Evolutionary conservation across 164 flowering plant genomes (phyloP).

Genomic region (Magnolia officinalis): DNA sequence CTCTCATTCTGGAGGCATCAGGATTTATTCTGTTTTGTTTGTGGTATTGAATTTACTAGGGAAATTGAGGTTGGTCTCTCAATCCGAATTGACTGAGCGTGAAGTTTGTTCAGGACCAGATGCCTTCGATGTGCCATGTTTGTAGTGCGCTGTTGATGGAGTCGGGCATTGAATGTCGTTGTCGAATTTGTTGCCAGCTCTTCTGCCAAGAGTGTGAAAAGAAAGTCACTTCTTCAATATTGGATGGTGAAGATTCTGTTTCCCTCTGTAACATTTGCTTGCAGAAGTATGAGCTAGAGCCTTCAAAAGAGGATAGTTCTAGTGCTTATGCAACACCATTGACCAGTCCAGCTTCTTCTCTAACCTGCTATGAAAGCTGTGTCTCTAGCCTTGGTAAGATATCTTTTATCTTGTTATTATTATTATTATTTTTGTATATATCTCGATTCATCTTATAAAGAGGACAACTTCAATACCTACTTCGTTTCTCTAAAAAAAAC

Average conservation of each 20-base stretch:
- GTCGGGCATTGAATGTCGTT: conserved; percentile 8
- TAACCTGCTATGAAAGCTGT: conserved; percentile 47
- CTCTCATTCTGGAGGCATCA: background rate
- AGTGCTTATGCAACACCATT: conserved; percentile 31
- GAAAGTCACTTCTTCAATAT: conserved; percentile 8
- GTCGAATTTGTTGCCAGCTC: background rate
- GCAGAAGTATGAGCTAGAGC: conserved; percentile 30
- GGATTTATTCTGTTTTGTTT: background rate
- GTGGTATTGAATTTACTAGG: conserved; percentile 12
- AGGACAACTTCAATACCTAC: no score
- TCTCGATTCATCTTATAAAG: no score
- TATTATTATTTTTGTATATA: no score
- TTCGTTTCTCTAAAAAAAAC: no score
- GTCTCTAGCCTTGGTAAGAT: conserved; percentile 57
- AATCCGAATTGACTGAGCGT: background rate
- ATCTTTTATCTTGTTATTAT: background rate
- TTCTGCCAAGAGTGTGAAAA: conserved; percentile 8
- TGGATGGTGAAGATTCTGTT: conserved; percentile 17
- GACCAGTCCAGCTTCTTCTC: conserved; percentile 50
- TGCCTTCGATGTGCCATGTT: conserved; percentile 39
- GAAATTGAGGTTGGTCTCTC: background rate
- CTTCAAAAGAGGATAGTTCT: conserved; percentile 16
- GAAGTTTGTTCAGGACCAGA: conserved; percentile 12
- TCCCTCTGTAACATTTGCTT: conserved; percentile 33
- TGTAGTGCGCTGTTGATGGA: conserved; percentile 27